Conservation (phyloP, 331 rosid genomes). For the Phaseolus coccineus region DNA sequence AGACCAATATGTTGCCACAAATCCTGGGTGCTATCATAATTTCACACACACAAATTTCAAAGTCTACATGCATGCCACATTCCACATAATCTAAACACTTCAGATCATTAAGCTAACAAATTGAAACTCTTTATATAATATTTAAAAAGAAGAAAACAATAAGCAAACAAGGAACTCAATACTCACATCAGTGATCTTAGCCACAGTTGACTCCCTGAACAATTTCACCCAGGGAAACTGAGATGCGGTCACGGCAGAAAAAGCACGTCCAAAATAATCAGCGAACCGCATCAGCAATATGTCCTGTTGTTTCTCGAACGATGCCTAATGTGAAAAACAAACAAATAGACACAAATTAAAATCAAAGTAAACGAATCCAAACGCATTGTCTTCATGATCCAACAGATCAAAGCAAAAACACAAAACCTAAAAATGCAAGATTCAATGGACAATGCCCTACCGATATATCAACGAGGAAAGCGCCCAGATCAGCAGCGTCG, state of each 20-base stretch:
- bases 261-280: slow-evolving; percentile 88
- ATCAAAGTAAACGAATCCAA: slow-evolving; percentile 39
- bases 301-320: slow-evolving; percentile 73
- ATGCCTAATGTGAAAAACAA: slow-evolving; percentile 46
- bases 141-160: neutral
- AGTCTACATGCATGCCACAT: slow-evolving; percentile 1
- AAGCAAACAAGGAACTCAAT: slow-evolving; percentile 2
- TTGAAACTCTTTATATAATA: neutral
- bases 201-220: slow-evolving; percentile 79
- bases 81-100: neutral
- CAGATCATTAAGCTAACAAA: neutral
- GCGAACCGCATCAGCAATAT: slow-evolving; percentile 91
- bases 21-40: neutral
- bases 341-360: slow-evolving; percentile 32
- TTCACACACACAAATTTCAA: neutral
- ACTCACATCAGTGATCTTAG: slow-evolving; percentile 89
- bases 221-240: slow-evolving; percentile 97
- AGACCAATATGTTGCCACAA: neutral
- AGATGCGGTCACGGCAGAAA: slow-evolving; percentile 74
- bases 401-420: slow-evolving; percentile 46
- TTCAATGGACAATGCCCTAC: slow-evolving; percentile 57
- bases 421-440: slow-evolving; percentile 31
- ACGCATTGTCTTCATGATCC: neutral
- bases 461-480: slow-evolving; percentile 69
- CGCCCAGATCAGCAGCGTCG: slow-evolving; percentile 62